Conservation (phyloP, 2,329 filamentous ascomycete species). For the Onygenales sp. region DNA sequence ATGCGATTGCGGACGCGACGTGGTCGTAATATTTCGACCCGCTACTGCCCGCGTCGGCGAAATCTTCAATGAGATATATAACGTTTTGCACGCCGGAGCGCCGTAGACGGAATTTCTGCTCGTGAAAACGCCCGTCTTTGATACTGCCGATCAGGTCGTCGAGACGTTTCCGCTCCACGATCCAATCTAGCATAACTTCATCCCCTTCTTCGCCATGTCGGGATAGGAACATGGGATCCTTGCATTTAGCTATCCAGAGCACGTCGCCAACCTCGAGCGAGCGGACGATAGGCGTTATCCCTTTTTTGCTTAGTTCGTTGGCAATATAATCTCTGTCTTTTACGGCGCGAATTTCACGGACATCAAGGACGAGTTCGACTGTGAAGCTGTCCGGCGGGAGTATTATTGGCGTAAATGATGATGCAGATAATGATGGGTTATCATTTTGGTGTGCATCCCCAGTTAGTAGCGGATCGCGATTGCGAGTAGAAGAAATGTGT, state of each 20-base stretch:
- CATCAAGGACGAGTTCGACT: conserved; percentile 64
- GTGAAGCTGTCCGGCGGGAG: conserved; percentile 59
- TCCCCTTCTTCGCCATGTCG: conserved; percentile 47
- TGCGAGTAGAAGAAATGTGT: neutral
- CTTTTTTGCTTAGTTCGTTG: conserved; percentile 58
- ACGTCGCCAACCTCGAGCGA: conserved; percentile 64
- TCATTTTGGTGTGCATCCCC: neutral
- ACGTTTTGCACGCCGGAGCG: conserved; percentile 67
- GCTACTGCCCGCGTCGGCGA: conserved; percentile 41
- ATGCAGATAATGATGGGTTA: neutral
- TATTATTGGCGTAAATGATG: conserved; percentile 46
- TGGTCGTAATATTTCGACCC: conserved; percentile 52
- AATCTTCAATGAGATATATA: conserved; percentile 70
- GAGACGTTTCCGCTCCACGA: conserved; percentile 70
- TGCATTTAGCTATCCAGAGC: conserved; percentile 68
- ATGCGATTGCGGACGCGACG: conserved; percentile 63
- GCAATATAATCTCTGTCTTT: conserved; percentile 70
- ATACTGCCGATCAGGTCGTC: conserved; percentile 74
- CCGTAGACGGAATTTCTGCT: conserved; percentile 72
- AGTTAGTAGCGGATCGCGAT: neutral
- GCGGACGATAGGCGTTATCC: conserved; percentile 56
- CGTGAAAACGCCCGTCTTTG: conserved; percentile 72
- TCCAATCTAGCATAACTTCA: conserved; percentile 69
- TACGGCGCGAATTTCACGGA: conserved; percentile 62
- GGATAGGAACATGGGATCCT: conserved; percentile 48